Evolutionary conservation across 495 filamentous ascomycete species (phyloP), one percentile per base, ranked within the genome.

Genomic region (Penicillium samsonianum): DNA sequence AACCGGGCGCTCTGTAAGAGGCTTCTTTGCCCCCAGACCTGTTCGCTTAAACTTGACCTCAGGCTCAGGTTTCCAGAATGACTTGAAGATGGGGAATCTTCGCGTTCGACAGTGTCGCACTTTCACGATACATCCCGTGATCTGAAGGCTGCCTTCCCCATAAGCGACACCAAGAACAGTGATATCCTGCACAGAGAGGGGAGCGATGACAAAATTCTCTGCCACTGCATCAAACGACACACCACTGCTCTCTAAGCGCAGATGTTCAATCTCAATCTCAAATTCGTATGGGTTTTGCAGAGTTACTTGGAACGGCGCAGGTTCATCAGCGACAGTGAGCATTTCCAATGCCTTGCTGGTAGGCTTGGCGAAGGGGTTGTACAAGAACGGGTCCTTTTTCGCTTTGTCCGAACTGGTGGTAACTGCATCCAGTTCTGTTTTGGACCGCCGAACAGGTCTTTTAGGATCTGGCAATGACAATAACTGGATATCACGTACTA

Each of bases 241-340:
- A 7, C 89, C 90, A 35, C 88, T 84, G 6, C 84, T 80, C 53
- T 90, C 84, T 5, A 98, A 72, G n/a, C 78, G 80, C 52, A 98
- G 77, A 31, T 82, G 84, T 65, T 97, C 93, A 43, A 98, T 83
- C 51, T 94, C 90, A 2, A 98, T 63, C 46, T 97, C 91, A 63
- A 97, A 89, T 50, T 97, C 92, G 67, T 90, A 96, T 2, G 91
- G 90, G 64, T 98, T 98, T 64, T 98, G 95, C 5, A 98, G 78
- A 8, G 86, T 90, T 28, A 98, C 80, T 65, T 78, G 80, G 69
- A 96, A 97, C 3, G 79, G 81, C 3, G 88, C 86, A 60, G 79
- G 70, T 68, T 98, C 93, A 26, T 85, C 86, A 5, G 90, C 84
- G 55, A 96, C 86, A 45, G 96, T 76, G 14, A 91, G 76, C 57